Base-by-base conservation (phyloP, 345 rosid species). In the Firmiana major region DNA sequence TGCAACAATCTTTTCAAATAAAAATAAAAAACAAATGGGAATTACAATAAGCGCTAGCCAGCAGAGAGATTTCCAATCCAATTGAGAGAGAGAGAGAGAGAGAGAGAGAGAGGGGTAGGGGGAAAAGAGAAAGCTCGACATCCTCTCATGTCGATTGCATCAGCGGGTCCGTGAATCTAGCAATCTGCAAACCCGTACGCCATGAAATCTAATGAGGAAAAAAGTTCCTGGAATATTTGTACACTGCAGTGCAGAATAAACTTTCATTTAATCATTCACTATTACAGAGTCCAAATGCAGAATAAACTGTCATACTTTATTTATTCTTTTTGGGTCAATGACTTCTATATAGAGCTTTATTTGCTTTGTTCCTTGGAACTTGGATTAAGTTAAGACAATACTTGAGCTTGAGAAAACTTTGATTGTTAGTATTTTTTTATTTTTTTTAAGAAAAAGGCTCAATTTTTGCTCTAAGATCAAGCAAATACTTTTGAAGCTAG, bases 131-230 rank as follows among this genome's bases (percentile, higher is more conserved):
- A 28, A 17, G 66, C 67, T 79, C 80, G 89, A 84, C 89, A 87
- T 86, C 90, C 88, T 81, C 82, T 84, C 90, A 87, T 86, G 88
- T 87, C 85, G 81, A 85, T 80, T 78, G 75, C 83, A 48, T 75
- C 81, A 59, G 26, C 48, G 26, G 49, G 3, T 80, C 81, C 77
- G 54, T 76, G 7, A 59, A 73, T 79, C 84, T 75, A 26, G 54
- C 76, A 73, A 81, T 84, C 92, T 85, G 89, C 85, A 78, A 72
- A 13, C n/a, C 40, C 74, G 71, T 45, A 42, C 15, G 59, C 12
- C 12, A 75, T 51, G 21, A 53, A 21, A 75, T 45, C 64, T 9
- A 64, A 76, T 77, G 12, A 78, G 73, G 59, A n/a, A 69, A 63
- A 72, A 26, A 13, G 12, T 17, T 28, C 24, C n/a, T 9, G 2